phyloP scores from a whole-genome alignment of 2,329 filamentous ascomycete species.

The Aaosphaeria arxii region DNA sequence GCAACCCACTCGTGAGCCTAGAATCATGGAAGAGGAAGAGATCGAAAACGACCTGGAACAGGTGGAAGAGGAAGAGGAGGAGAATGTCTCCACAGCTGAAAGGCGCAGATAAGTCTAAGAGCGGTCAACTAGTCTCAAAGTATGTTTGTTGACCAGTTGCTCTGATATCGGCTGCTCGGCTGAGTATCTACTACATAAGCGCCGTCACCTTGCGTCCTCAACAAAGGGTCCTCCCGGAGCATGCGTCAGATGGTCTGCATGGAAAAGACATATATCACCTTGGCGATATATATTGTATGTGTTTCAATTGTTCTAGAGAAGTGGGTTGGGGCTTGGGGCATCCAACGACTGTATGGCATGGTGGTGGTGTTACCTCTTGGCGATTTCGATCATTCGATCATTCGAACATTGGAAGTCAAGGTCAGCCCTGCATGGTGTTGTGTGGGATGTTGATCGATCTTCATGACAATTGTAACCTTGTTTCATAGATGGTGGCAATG shows the following conservation, averaged over 20 bases:
- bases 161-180: too few species aligned
- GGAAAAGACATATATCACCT: not conserved
- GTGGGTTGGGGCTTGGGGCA: too few species aligned
- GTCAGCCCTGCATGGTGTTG: not conserved
- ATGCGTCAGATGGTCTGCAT: too few species aligned
- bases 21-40: conserved; percentile 48
- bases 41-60: conserved; percentile 44
- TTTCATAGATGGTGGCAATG: too few species aligned
- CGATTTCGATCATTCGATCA: conserved; percentile 3
- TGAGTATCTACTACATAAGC: too few species aligned
- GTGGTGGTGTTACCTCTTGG: conserved; percentile 5
- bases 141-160: too few species aligned
- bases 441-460: too few species aligned
- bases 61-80: conserved; percentile 32
- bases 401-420: not conserved
- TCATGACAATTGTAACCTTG: too few species aligned
- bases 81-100: not conserved
- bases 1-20: conserved; percentile 24
- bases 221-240: too few species aligned
- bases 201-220: too few species aligned
- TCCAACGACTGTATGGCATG: conserved; percentile 4
- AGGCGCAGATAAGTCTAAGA: not conserved
- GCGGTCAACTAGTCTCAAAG: too few species aligned
- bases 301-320: not conserved
- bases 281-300: not conserved